Percentiles rank a stretch among this genome's conserved stretches.
These are phyloP conservation scores for Carallia brachiata DNA, from an alignment of 345 rosid species.

Conservation along the genomic window DNA sequence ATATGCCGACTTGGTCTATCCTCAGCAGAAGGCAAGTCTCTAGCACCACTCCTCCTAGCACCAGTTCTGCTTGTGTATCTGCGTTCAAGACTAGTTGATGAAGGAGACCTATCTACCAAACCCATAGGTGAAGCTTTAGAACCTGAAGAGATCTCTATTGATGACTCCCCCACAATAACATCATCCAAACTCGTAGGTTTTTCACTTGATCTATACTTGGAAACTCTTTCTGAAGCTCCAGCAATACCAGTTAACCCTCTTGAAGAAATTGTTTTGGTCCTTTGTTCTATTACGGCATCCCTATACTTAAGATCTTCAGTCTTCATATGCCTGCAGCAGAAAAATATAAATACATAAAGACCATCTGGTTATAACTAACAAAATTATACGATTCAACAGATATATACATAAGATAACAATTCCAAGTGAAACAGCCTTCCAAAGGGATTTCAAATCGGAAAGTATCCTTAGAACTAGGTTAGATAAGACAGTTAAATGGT, in stretches of 20 bases:
- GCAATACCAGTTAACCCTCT: constrained; percentile 49
- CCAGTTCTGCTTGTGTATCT: constrained; percentile 53
- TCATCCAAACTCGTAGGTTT: constrained; percentile 60
- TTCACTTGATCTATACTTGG: constrained; percentile 58
- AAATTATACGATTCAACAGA: background rate
- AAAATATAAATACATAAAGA: constrained; percentile 2
- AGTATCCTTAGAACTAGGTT: background rate
- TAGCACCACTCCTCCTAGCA: constrained; percentile 54
- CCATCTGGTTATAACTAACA: background rate
- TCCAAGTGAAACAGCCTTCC: background rate
- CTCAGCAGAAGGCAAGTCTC: constrained; percentile 55
- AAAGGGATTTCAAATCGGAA: background rate
- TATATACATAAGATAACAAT: background rate
- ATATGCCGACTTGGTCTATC: constrained; percentile 53
- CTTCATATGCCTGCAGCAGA: constrained; percentile 49
- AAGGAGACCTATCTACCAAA: constrained; percentile 73
- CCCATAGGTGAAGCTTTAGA: constrained; percentile 76
- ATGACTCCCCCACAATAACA: constrained; percentile 56
- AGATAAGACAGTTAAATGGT: background rate
- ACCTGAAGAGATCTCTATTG: constrained; percentile 61
- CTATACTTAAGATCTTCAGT: constrained; percentile 48
- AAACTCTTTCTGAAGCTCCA: constrained; percentile 57
- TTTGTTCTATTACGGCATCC: constrained; percentile 48
- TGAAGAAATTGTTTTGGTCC: constrained; percentile 51
- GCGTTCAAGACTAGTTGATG: constrained; percentile 73